Evolutionary conservation across 2,329 filamentous ascomycete species (phyloP), one percentile per base, ranked within the genome.

Genomic region (Dissoconium aciculare): DNA sequence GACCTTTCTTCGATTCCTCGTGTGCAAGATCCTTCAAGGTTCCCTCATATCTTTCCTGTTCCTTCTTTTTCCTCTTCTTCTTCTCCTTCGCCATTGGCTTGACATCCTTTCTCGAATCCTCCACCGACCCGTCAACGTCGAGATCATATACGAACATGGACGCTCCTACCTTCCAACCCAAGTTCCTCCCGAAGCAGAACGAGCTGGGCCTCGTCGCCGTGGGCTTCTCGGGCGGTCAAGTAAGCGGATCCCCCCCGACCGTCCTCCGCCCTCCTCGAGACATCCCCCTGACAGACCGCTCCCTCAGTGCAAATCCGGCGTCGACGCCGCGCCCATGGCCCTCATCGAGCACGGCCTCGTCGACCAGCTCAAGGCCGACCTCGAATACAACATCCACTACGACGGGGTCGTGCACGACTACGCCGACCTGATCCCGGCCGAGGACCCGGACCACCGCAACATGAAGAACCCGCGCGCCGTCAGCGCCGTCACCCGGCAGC

Each of bases 391-490:
- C 41, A 71, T 95, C 40, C 70, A 81, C 59, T 83, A 85, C 58
- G 82, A 95, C 58, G 66, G 76, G 51, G 63, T 68, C 38, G 81
- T 94, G 19, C 82, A 93, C 62, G 67, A 71, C 43, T 95, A 93
- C 64, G 63, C 71, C 33, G 74, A 87, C 39, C 64, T 85, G 16
- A 66, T 79, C 24, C 82, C 83, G 16, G 52, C 63, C 17, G 55
- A 55, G 11, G 87, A 94, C 59, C 79, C 83, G 5, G 75, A 79
- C 40, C 72, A 81, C 67, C 79, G 85, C 36, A 72, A 72, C 59
- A 98, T 98, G 89, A 93, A 93, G 72, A 85, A 87, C 60, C 81
- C 89, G 9, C 73, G 70, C 43, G 73, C 79, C 38, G 87, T 92
- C 41, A 87, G 78, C 42, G 77, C 80, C 35, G 87, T 93, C 28